phyloP scores from a whole-genome alignment of 345 rosid species.

The Kandelia obovata region DNA sequence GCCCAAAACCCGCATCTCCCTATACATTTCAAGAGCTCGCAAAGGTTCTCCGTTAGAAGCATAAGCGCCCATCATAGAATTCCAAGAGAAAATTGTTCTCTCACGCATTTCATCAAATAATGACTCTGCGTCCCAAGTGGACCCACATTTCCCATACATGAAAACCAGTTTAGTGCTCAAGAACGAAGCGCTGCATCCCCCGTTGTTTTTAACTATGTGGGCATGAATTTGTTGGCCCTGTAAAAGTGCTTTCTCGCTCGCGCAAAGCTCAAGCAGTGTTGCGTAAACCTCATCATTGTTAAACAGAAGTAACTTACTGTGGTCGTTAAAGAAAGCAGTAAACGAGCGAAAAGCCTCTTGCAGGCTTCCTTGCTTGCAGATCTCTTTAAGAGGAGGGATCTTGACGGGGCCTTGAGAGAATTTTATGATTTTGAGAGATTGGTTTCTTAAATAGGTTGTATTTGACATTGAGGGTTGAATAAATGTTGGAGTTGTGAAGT shows the following conservation, averaged over 20 bases:
- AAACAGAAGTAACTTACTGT: not conserved
- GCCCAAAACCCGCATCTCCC: constrained; percentile 47
- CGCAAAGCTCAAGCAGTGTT: constrained; percentile 50
- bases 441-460: constrained; percentile 19
- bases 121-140: constrained; percentile 43
- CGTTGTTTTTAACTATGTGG: constrained; percentile 39
- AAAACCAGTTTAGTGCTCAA: constrained; percentile 64
- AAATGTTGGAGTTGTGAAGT: constrained; percentile 10
- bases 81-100: constrained; percentile 67
- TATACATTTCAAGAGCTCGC: constrained; percentile 44
- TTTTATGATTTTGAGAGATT: not conserved
- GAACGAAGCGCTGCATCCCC: constrained; percentile 26
- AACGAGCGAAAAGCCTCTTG: constrained; percentile 38
- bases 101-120: constrained; percentile 64
- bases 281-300: constrained; percentile 40
- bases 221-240: constrained; percentile 60
- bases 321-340: constrained; percentile 6
- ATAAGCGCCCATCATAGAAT: constrained; percentile 67
- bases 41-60: constrained; percentile 50
- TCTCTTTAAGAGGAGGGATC: constrained; percentile 21
- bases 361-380: constrained; percentile 35
- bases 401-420: constrained; percentile 14
- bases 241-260: constrained; percentile 29
- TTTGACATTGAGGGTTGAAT: constrained; percentile 8
- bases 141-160: constrained; percentile 68